A percentile compares a stretch with the other conserved stretches of the same genome.
These are phyloP conservation scores for Crassisporium funariophilum DNA, from an alignment of 768 basidiomycete species.

Conservation along the genomic window DNA sequence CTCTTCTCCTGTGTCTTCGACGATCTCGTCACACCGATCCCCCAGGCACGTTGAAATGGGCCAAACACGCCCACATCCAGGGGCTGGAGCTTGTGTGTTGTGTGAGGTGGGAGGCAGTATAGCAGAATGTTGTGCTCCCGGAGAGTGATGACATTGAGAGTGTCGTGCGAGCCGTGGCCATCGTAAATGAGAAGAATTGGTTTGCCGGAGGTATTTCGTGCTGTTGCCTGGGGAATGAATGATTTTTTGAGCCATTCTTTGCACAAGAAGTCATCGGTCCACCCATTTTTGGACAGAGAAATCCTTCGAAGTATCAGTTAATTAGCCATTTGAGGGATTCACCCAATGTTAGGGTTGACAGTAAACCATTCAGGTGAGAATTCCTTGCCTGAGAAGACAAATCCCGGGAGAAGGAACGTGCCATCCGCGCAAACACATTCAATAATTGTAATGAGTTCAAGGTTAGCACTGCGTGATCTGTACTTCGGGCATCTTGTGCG, in stretches of 20 bases:
- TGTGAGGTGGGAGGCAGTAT: conserved; percentile 41
- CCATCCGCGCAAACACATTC: conserved; percentile 42
- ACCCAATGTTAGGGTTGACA: conserved; percentile 21
- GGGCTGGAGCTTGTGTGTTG: conserved; percentile 46
- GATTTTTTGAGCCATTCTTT: conserved; percentile 38
- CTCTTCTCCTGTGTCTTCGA: conserved; percentile 20
- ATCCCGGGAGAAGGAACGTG: conserved; percentile 26
- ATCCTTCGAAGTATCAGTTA: conserved; percentile 25
- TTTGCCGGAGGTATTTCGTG: conserved; percentile 25
- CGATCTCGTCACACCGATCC: conserved; percentile 21
- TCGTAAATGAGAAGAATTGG: conserved; percentile 42
- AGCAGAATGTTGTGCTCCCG: conserved; percentile 35
- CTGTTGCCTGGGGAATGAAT: conserved; percentile 39
- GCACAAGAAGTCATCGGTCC: conserved; percentile 40
- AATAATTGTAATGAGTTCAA: conserved; percentile 44
- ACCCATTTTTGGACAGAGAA: conserved; percentile 38
- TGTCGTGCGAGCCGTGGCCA: conserved; percentile 46
- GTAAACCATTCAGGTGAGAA: conserved; percentile 26
- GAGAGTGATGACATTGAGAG: conserved; percentile 20
- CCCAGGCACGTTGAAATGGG: conserved; percentile 33
- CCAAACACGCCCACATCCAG: conserved; percentile 46
- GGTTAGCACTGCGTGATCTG: conserved; percentile 28
- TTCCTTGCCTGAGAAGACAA: conserved; percentile 36
- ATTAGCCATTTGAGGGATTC: not conserved
- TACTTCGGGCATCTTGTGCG: conserved; percentile 20